A percentile compares a stretch with the other conserved stretches of the same genome.
Conservation (phyloP, 495 filamentous ascomycete genomes). For the Clavariopsis aquatica region DNA sequence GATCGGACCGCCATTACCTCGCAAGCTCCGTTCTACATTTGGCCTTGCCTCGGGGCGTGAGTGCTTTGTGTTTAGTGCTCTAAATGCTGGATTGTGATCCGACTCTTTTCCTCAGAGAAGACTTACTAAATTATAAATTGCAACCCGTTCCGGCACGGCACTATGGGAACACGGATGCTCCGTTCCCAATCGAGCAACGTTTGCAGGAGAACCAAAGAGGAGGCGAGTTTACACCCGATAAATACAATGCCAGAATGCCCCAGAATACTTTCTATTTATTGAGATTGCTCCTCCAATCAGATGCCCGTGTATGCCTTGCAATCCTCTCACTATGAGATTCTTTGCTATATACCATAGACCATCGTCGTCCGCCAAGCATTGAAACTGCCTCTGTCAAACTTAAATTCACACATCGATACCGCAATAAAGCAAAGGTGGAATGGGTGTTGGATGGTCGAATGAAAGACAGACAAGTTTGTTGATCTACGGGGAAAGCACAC, state of each 20-base stretch:
- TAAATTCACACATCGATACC: background rate
- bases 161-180: background rate
- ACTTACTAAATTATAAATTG: background rate
- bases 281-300: background rate
- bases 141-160: background rate
- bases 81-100: background rate
- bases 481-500: too few species aligned
- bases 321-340: background rate
- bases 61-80: background rate
- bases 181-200: background rate
- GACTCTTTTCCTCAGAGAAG: background rate
- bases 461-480: too few species aligned
- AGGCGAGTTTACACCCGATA: background rate
- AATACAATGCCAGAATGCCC: background rate
- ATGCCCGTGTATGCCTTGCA: background rate
- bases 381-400: too few species aligned
- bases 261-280: background rate
- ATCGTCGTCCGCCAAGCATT: too few species aligned
- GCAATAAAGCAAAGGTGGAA: background rate
- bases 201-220: background rate
- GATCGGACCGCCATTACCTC: constrained; percentile 1
- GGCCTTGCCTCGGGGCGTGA: background rate
- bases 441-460: background rate
- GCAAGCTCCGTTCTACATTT: background rate
- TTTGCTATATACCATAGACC: too few species aligned